These are phyloP conservation scores for Exophiala alcalophila DNA, from an alignment of 2,329 filamentous ascomycete species.

Conservation along the genomic window DNA sequence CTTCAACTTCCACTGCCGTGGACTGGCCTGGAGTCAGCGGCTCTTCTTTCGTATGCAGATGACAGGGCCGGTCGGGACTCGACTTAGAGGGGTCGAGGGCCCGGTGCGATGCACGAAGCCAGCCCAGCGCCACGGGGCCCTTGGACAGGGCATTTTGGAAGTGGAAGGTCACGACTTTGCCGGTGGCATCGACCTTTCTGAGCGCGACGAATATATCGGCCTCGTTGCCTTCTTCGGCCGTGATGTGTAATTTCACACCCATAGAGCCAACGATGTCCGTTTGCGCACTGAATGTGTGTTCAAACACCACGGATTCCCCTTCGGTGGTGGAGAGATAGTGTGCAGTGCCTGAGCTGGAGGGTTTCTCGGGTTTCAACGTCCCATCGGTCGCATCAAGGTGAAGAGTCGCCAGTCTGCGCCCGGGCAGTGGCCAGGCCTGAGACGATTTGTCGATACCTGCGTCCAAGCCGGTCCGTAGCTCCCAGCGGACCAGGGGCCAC, in stretches of 20 bases:
- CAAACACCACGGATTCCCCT: slow-evolving; percentile 3
- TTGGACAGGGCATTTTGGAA: slow-evolving; percentile 8
- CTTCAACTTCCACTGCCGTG: slow-evolving; percentile 11
- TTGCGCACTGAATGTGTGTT: slow-evolving; percentile 39
- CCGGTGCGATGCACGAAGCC: slow-evolving; percentile 9
- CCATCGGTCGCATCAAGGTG: slow-evolving; percentile 1
- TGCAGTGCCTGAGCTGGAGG: slow-evolving; percentile 30
- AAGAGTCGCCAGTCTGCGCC: slow-evolving; percentile 3
- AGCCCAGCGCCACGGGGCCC: slow-evolving; percentile 8
- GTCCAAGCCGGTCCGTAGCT: too few species aligned
- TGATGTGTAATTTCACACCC: slow-evolving; percentile 49
- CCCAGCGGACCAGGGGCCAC: slow-evolving; percentile 9
- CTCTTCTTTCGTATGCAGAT: slow-evolving; percentile 6
- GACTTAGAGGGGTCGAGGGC: not conserved
- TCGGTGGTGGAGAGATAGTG: slow-evolving; percentile 6
- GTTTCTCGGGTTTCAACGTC: slow-evolving; percentile 31
- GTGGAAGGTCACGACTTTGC: slow-evolving; percentile 4
- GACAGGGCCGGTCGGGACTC: slow-evolving; percentile 5
- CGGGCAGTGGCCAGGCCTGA: not conserved
- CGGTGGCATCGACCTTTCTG: slow-evolving; percentile 3
- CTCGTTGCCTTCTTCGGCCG: slow-evolving; percentile 42
- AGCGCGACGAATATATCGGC: slow-evolving; percentile 42
- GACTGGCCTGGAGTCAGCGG: slow-evolving; percentile 4
- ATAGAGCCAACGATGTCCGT: slow-evolving; percentile 45
- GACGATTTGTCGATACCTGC: too few species aligned